Evolutionary conservation across 495 filamentous ascomycete genomes (phyloP).

Genomic region (Hyaloscypha variabilis): DNA sequence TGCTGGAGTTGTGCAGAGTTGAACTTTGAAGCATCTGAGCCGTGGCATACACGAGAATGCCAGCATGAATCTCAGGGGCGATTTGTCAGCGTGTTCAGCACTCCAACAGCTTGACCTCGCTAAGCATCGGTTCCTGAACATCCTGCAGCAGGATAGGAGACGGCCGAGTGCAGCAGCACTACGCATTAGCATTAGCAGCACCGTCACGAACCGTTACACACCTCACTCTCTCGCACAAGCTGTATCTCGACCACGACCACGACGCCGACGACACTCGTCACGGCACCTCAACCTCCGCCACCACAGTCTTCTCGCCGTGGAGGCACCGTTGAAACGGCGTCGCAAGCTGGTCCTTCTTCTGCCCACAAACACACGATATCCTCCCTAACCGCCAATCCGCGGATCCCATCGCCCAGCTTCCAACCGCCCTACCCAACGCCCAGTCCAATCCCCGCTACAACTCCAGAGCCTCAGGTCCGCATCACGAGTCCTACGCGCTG

Average conservation of each 20-base stretch:
- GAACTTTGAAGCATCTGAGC: too few species aligned
- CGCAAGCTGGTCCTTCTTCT: constrained; percentile 31
- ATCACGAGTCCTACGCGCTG: constrained; percentile 36
- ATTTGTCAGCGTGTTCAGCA: background rate
- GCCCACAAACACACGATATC: constrained; percentile 20
- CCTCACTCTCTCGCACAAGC: background rate
- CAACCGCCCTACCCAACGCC: constrained; percentile 39
- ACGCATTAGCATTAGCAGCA: background rate
- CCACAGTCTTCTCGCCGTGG: constrained; percentile 15
- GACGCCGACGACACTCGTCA: constrained; percentile 2
- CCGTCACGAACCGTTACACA: background rate
- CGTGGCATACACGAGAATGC: background rate
- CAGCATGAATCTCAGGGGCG: background rate
- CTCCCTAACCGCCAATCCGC: constrained; percentile 34
- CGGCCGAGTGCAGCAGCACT: background rate
- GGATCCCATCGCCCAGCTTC: constrained; percentile 38
- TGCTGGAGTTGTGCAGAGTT: background rate
- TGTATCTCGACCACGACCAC: background rate
- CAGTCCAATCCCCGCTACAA: constrained; percentile 25
- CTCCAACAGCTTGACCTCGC: background rate
- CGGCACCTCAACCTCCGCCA: background rate
- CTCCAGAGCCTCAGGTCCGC: constrained; percentile 30
- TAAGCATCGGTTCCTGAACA: background rate
- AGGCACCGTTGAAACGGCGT: constrained; percentile 37
- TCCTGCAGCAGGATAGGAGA: constrained; percentile 1